Base-by-base conservation (phyloP, 495 filamentous ascomycete genomes). In the Aspergillus wentii region DNA sequence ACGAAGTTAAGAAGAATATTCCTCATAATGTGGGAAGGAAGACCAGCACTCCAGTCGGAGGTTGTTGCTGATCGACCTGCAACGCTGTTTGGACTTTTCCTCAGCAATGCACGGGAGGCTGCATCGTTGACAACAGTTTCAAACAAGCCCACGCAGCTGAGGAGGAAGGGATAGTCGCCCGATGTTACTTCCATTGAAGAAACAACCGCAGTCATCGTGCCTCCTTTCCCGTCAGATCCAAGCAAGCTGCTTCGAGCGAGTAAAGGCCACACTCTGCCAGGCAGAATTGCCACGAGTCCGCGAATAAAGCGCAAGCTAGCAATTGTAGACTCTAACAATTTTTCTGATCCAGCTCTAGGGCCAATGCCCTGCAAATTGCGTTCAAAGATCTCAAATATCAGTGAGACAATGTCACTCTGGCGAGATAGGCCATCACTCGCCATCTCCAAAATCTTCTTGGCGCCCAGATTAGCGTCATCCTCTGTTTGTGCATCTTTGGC, bases 351-450 rank as follows among this genome's bases (percentile, higher is more conserved):
- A 16, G 75, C 72, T 15, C 65, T 65, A 8, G 74, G 58, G 14
- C 78, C 64, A 18, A 82, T 72, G 31, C 78, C 74, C 40, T 84
- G 80, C 8, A 92, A 56, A 39, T 82, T 74, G 45, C 76, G 69
- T 50, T 97, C 92, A 35, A 97, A 79, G 3, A 91, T 83, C 44
- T 94, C 84, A 43, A 86, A 81, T 10, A 96, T 68, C 30, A 96
- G 75, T 8, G 77, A 75, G 35, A 92, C 69, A 26, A 97, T 80
- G 50, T 97, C 94, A 37, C 78, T 77, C 44, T 80, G 81, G 13
- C 74, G 72, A 23, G 77, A 75, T 3, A 94, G 56, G n/a, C 78
- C 77, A 51, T 86, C 82, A 43, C 86, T 89, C 2, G 82, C 76
- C 48, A 82, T 74, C 46, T 80, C 78, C 11, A 95, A 59, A 15